phyloP scores from a whole-genome alignment of 768 basidiomycete species.

The Hortiboletus campestris region DNA sequence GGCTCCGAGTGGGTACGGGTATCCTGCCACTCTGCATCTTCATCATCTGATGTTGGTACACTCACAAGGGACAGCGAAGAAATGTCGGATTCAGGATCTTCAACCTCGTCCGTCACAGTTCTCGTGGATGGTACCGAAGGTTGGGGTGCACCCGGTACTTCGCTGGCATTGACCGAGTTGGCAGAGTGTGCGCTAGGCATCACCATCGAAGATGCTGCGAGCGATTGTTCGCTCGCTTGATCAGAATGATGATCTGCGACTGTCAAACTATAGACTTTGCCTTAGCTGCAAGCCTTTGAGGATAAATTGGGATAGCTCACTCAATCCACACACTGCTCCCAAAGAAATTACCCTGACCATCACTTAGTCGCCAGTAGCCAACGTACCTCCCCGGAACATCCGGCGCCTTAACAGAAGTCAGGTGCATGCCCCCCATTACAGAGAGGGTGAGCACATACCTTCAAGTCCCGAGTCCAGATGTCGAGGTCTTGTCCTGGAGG shows the following conservation, averaged over 20 bases:
- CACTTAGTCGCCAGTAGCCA: slow-evolving; percentile 72
- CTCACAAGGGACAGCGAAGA: slow-evolving; percentile 62
- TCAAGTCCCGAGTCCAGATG: slow-evolving; percentile 71
- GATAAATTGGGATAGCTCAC: slow-evolving; percentile 44
- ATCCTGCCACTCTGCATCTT: slow-evolving; percentile 59
- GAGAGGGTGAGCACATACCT: slow-evolving; percentile 40
- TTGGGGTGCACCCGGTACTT: slow-evolving; percentile 4
- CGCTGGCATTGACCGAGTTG: slow-evolving; percentile 12
- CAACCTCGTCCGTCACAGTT: slow-evolving; percentile 40
- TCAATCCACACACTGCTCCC: slow-evolving; percentile 76
- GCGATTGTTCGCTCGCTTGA: slow-evolving; percentile 43
- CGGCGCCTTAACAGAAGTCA: slow-evolving; percentile 52
- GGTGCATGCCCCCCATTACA: background rate
- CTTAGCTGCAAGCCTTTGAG: background rate
- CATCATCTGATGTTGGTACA: slow-evolving; percentile 53
- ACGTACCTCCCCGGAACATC: slow-evolving; percentile 70
- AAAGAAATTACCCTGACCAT: slow-evolving; percentile 58
- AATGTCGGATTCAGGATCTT: slow-evolving; percentile 36
- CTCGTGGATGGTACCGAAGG: slow-evolving; percentile 20
- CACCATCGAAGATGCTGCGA: slow-evolving; percentile 64
- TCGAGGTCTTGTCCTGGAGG: slow-evolving; percentile 58
- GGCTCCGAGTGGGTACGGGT: slow-evolving; percentile 43
- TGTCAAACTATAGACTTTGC: slow-evolving; percentile 47
- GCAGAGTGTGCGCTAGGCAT: slow-evolving; percentile 50
- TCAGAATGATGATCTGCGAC: slow-evolving; percentile 53